A percentile compares a stretch with the other conserved stretches of the same genome.
These are phyloP conservation scores for Metarhizium album DNA, from an alignment of 2,329 filamentous ascomycete species.

Conservation along the genomic window DNA sequence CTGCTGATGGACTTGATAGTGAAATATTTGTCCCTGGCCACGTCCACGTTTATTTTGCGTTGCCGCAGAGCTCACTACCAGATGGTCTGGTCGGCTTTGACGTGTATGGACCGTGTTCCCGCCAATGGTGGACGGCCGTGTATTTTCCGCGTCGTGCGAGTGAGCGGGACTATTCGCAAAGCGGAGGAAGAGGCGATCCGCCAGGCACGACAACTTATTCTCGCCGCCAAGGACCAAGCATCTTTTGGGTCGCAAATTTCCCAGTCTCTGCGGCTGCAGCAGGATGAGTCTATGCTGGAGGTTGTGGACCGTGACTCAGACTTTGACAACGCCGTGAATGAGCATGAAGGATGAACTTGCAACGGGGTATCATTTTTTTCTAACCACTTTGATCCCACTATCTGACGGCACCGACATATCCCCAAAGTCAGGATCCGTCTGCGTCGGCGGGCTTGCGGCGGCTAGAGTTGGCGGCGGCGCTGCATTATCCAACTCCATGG, in stretches of 20 bases:
- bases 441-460: conserved; percentile 11
- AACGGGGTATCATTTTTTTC: conserved; percentile 44
- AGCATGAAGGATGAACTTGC: conserved; percentile 30
- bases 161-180: conserved; percentile 89
- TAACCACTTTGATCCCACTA: conserved; percentile 61
- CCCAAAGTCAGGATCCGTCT: conserved; percentile 37
- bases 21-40: conserved; percentile 87
- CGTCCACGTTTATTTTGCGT: conserved; percentile 84
- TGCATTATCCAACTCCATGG: conserved; percentile 25
- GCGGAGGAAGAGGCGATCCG: conserved; percentile 82
- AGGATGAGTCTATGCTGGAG: conserved; percentile 27
- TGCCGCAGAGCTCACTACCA: conserved; percentile 75
- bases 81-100: conserved; percentile 81
- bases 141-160: conserved; percentile 73
- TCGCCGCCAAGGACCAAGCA: conserved; percentile 45
- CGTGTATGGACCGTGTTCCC: conserved; percentile 64
- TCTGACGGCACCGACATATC: conserved; percentile 42
- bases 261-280: conserved; percentile 11
- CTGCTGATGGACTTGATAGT: conserved; percentile 37
- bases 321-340: conserved; percentile 32
- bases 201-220: conserved; percentile 60
- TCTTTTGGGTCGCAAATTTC: conserved; percentile 8
- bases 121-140: conserved; percentile 51
- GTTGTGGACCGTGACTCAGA: conserved; percentile 30
- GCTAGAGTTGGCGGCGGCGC: conserved; percentile 12